Base-by-base conservation (phyloP, 2,329 filamentous ascomycete species). In the Ophiostoma montium region DNA sequence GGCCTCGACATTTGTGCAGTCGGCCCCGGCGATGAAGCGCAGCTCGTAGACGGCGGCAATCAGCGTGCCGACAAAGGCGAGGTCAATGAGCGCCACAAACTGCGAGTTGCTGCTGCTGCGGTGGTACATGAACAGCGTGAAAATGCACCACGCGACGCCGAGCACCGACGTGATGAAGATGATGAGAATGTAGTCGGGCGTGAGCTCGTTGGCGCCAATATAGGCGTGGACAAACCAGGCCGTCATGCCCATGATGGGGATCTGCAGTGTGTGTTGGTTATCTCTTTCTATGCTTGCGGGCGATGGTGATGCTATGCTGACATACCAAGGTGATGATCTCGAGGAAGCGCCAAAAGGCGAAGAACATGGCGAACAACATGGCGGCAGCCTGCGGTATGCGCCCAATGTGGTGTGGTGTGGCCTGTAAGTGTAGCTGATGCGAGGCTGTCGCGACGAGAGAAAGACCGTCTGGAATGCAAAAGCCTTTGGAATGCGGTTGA, bases 101-200 rank as follows among this genome's bases (percentile, higher is more conserved):
- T 66, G 66, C n/a, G 77, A 72, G 65, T 82, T 80, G 57, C 67
- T 62, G 43, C 68, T 71, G 30, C 74, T 75, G 51, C 78, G 76
- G 68, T 79, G 75, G 70, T 82, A 83, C 62, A 67, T 71, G 70
- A 83, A 80, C 53, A 84, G 69, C 8, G 79, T 83, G 61, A 72
- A 73, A 64, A 82, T 63, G 54, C 75, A 67, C 80, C 80, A 84
- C 52, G 75, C 76, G 48, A 75, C 69, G 32, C 69, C 80, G 48
- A 84, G 70, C 16, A 80, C 74, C 21, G 74, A 75, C 53, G 80
- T 75, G 67, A 83, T 81, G 71, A 83, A 83, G 56, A 82, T 69
- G 56, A 82, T 67, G 52, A 84, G 74, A 61, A 82, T 72, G 61
- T 75, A 76, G 62, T 70, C 67, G 21, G 79, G 80, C 1, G 78